phyloP scores from a whole-genome alignment of 2,329 filamentous ascomycete species.

The Xylariaceae sp. region DNA sequence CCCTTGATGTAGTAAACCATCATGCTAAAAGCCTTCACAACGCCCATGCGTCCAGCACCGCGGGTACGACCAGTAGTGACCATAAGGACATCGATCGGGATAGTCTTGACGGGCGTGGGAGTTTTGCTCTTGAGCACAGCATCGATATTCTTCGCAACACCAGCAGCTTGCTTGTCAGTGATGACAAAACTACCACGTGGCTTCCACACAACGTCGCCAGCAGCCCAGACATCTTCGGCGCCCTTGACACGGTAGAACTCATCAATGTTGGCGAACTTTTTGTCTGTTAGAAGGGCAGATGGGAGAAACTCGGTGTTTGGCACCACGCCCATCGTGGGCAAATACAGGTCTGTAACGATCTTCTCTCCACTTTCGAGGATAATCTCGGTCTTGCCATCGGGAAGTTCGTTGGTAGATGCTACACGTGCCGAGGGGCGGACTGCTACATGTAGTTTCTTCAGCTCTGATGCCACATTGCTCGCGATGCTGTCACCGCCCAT shows the following conservation, averaged over 20 bases:
- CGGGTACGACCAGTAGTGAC: slow-evolving; percentile 49
- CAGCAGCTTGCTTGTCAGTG: slow-evolving; percentile 51
- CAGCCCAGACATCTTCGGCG: slow-evolving; percentile 48
- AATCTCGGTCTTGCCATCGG: slow-evolving; percentile 48
- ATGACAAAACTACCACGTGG: slow-evolving; percentile 45
- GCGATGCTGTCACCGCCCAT: slow-evolving; percentile 45
- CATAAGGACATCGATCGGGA: slow-evolving; percentile 49
- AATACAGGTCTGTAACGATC: slow-evolving; percentile 53
- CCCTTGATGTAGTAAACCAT: slow-evolving; percentile 52
- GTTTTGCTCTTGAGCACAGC: slow-evolving; percentile 43
- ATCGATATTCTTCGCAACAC: slow-evolving; percentile 54
- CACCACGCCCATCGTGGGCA: slow-evolving; percentile 53
- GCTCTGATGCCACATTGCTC: slow-evolving; percentile 43
- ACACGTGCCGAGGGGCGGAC: slow-evolving; percentile 45
- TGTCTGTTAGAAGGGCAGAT: slow-evolving; percentile 40
- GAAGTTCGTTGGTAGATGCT: slow-evolving; percentile 29
- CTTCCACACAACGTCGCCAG: slow-evolving; percentile 51
- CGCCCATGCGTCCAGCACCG: slow-evolving; percentile 48
- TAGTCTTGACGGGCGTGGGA: slow-evolving; percentile 43
- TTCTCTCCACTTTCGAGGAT: slow-evolving; percentile 45
- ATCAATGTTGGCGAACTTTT: slow-evolving; percentile 48
- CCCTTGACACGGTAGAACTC: slow-evolving; percentile 48
- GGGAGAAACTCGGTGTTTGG: slow-evolving; percentile 57
- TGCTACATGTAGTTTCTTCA: slow-evolving; percentile 52
- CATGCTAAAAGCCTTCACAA: slow-evolving; percentile 49